Evolutionary conservation across 2,329 filamentous ascomycete species (phyloP), one percentile per base, ranked within the genome.

Genomic region (Magnaporthiopsis incrustans): DNA sequence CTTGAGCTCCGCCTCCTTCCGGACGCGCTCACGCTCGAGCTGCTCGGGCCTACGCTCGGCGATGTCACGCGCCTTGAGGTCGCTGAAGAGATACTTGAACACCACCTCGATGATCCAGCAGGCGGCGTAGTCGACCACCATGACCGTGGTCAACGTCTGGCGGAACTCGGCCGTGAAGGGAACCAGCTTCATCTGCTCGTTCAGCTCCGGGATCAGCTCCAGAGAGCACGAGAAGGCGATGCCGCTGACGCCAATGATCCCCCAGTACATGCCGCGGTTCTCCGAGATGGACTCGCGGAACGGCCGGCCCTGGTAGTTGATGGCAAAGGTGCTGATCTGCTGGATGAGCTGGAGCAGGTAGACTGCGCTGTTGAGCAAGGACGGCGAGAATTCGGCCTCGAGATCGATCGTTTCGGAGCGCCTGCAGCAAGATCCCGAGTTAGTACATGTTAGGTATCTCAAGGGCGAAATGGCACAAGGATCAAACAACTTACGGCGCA

Each of bases 191-290:
- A 99, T 89, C 76, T 91, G 89, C 77, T 94, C 85, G 78, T 98
- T 99, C 76, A 99, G 87, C 74, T 98, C 95, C 2, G 95, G 95
- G 61, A 98, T 83, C 71, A 99, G 92, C 76, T 99, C 95, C 1
- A 94, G 96, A 8, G 93, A 94, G 78, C 94, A 97, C 60, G 89
- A 89, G 77, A 99, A 98, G 7, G 95, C 94, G 35, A 99, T 90
- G 57, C 82, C 92, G 0, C 92, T 91, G 22, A 97, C 94, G 68
- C 90, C 89, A 57, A 99, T 80, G 64, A 99, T 92, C 66, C 95
- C 95, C 82, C 90, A 99, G 81, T 95, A 99, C 95, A 99, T 99
- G 75, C 91, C 92, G 76, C 88, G 90, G 82, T 99, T 99, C 79
- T 97, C 95, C 6, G 90, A 89, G 69, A 99, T 92, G 27, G 90